Base-by-base conservation (phyloP, 768 basidiomycete species). In the Xanthoconium purpureum region DNA sequence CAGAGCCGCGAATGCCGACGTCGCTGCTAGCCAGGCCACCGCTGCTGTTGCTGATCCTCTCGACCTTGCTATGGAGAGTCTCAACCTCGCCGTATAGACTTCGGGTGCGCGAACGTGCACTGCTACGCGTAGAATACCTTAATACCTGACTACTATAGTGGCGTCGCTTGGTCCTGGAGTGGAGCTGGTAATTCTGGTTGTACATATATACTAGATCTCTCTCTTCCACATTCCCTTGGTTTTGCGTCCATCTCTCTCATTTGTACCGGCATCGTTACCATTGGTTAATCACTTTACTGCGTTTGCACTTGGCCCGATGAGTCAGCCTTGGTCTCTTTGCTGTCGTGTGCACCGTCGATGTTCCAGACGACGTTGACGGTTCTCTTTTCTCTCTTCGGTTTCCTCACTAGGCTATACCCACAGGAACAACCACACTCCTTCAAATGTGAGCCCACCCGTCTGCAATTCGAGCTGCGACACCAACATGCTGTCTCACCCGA, bases 1-100 rank as follows among this genome's bases (percentile, higher is more conserved):
- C 53, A 75, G 77, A 66, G 73, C 63, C 42, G 74, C 57, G 64
- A 74, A 52, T 64, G 69, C 54, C 40, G 74, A 75, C 0, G 56
- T 47, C 33, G 74, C 75, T 6, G 76, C 69, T 24, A 60, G 63
- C 28, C 73, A 73, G 28, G 66, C 74, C 3, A 71, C 73, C 13
- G 65, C 62, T 32, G 74, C 75, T 12, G 67, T 74, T 5, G 78
- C 77, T 8, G 84, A 87, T 66, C 80, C 85, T 51, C 78, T 87
- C 33, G 81, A 80, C 35, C 71, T 87, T 50, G 85, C 84, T 9
- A 82, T 87, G 81, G 85, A 87, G 66, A 75, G 74, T 20, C 72
- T 87, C 39, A 62, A 50, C 39, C 57, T 72, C 3, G 55, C 46
- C 2, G 58, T 57, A 54, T 71, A 61, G 62, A 59, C n/a, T 20